A percentile compares a stretch with the other conserved stretches of the same genome.
These are phyloP conservation scores for Apophysomyces ossiformis DNA, from an alignment of 371 early-diverging fungal species.

Conservation along the genomic window DNA sequence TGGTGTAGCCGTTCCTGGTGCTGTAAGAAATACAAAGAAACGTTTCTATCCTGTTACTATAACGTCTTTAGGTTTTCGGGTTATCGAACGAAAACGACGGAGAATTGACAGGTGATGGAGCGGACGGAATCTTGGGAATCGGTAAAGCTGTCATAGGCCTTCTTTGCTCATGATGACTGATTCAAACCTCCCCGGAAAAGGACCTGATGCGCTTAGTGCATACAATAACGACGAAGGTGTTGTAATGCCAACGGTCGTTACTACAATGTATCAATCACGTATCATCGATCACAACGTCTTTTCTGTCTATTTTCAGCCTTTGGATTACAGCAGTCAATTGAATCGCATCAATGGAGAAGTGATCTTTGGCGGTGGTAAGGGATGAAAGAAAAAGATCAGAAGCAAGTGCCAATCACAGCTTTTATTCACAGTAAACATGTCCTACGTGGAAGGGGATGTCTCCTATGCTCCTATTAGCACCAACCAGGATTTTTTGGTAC, in stretches of 20 bases:
- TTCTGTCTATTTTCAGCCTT: slow-evolving; percentile 45
- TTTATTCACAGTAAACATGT: slow-evolving; percentile 23
- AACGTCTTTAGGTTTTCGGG: slow-evolving; percentile 35
- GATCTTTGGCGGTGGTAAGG: slow-evolving; percentile 46
- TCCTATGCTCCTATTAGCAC: slow-evolving; percentile 33
- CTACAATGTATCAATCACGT: slow-evolving; percentile 35
- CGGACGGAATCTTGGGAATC: slow-evolving; percentile 50
- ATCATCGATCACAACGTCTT: slow-evolving; percentile 41
- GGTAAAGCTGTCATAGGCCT: slow-evolving; percentile 13
- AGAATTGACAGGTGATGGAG: slow-evolving; percentile 38
- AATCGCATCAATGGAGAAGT: slow-evolving; percentile 45
- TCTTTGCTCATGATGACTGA: neutral
- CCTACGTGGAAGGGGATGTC: slow-evolving; percentile 30
- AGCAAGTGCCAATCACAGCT: neutral
- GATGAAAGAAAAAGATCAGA: slow-evolving; percentile 7
- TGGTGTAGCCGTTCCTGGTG: slow-evolving; percentile 29
- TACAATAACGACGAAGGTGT: slow-evolving; percentile 38
- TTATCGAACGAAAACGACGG: slow-evolving; percentile 51
- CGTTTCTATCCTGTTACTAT: neutral
- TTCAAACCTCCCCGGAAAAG: slow-evolving; percentile 13
- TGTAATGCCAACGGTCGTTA: slow-evolving; percentile 40
- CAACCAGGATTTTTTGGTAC: slow-evolving; percentile 23
- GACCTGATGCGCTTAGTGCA: slow-evolving; percentile 40
- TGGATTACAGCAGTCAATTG: slow-evolving; percentile 12
- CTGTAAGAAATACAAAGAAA: slow-evolving; percentile 21